phyloP scores from a whole-genome alignment of 306 rosid species.

The Mimosa pudica region DNA sequence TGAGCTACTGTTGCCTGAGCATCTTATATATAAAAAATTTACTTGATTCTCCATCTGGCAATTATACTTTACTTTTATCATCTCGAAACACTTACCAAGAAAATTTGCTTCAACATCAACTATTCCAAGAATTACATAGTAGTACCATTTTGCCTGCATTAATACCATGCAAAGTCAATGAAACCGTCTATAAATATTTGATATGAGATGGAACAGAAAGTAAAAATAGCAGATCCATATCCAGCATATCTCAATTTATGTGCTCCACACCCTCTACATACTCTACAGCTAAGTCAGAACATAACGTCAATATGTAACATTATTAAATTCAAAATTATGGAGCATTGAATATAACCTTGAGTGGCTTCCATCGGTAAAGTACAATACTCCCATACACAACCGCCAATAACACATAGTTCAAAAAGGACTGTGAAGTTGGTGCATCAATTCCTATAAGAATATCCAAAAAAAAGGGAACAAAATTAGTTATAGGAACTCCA shows the following conservation, averaged over 20 bases:
- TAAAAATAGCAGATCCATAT: conserved; percentile 6
- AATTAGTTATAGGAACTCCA: neutral
- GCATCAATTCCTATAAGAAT: conserved; percentile 63
- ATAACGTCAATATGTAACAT: neutral
- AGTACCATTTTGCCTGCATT: conserved; percentile 85
- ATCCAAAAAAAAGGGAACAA: conserved; percentile 4
- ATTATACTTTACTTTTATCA: neutral
- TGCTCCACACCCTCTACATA: conserved; percentile 8
- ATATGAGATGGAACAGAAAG: conserved; percentile 17
- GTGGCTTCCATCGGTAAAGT: conserved; percentile 62
- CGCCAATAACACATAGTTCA: conserved; percentile 79
- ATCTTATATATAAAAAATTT: conserved; percentile 20
- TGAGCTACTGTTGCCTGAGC: conserved; percentile 2
- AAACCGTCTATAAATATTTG: conserved; percentile 2
- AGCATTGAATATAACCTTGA: conserved; percentile 61
- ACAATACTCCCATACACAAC: conserved; percentile 65
- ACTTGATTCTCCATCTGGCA: neutral
- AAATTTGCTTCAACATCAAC: conserved; percentile 93
- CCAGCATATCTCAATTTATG: neutral
- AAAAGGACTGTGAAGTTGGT: conserved; percentile 84
- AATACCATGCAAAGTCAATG: neutral
- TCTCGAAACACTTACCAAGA: conserved; percentile 58
- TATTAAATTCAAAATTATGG: conserved; percentile 12
- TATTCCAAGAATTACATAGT: conserved; percentile 67
- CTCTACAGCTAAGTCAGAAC: neutral